Evolutionary conservation across 306 rosid genomes (phyloP).

Genomic region (Quercus dentata): DNA sequence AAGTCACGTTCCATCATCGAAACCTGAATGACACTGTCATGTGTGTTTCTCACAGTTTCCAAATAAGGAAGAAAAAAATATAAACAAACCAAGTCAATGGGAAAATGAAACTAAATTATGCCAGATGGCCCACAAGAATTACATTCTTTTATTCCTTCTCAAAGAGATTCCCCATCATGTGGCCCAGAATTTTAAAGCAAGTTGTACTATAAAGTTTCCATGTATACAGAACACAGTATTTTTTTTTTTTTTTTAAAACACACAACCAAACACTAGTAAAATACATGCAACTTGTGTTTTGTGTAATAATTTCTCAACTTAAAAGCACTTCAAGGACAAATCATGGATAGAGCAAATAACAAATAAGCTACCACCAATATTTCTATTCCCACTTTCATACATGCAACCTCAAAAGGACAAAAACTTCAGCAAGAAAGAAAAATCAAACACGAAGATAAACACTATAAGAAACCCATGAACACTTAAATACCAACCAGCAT

Average conservation of each 20-base stretch:
- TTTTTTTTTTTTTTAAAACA: neutral
- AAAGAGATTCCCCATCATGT: neutral
- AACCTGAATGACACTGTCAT: constrained; percentile 69
- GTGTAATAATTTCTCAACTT: no score
- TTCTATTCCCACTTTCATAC: neutral
- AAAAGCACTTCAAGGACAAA: no score
- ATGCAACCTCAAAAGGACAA: neutral
- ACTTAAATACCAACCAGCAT: constrained; percentile 85
- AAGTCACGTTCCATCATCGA: constrained; percentile 97
- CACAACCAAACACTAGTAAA: neutral
- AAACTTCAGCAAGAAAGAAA: constrained; percentile 18
- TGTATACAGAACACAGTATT: neutral
- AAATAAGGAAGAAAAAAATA: constrained; percentile 14
- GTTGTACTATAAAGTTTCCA: neutral
- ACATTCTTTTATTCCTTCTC: neutral
- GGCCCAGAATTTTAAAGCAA: neutral
- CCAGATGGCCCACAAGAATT: neutral
- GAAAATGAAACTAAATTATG: constrained; percentile 15
- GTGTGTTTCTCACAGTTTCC: constrained; percentile 33
- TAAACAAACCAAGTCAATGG: neutral
- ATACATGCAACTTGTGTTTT: neutral
- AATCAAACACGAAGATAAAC: neutral
- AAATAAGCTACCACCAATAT: neutral
- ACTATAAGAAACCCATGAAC: constrained; percentile 6
- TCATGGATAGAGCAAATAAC: no score